A percentile compares a stretch with the other conserved stretches of the same genome.
Conservation (phyloP, 2,329 filamentous ascomycete genomes). For the Rhynchosporium secalis region DNA sequence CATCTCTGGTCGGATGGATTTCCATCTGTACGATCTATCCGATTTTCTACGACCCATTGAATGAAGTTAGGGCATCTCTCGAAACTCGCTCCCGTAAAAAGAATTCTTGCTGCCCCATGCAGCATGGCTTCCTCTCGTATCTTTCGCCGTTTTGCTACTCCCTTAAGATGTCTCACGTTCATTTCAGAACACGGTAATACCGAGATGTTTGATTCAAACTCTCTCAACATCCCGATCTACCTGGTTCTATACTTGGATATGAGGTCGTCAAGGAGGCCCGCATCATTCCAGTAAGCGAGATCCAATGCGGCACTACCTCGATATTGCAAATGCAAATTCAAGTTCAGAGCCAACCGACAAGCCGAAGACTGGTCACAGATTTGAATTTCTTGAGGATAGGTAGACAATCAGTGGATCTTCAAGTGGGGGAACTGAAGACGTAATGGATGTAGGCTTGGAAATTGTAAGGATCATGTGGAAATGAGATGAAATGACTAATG, state of each 20-base stretch:
- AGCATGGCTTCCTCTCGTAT: conserved; percentile 52
- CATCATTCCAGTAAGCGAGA: conserved; percentile 41
- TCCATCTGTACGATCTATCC: conserved; percentile 60
- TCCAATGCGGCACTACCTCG: conserved; percentile 44
- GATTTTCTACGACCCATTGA: conserved; percentile 54
- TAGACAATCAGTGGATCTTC: too few relatives aligned
- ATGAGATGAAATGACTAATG: not conserved
- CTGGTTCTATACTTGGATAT: conserved; percentile 51
- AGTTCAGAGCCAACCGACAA: conserved; percentile 28
- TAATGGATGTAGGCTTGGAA: too few relatives aligned
- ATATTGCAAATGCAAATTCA: conserved; percentile 37
- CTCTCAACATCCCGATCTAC: conserved; percentile 65
- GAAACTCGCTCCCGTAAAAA: conserved; percentile 54
- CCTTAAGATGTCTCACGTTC: conserved; percentile 65
- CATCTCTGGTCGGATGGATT: conserved; percentile 65
- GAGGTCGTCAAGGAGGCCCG: conserved; percentile 54
- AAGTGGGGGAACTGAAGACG: too few relatives aligned
- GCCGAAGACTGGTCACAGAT: conserved; percentile 25
- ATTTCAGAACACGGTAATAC: conserved; percentile 58
- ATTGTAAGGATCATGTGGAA: not conserved
- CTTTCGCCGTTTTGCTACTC: conserved; percentile 54
- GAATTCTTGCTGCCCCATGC: conserved; percentile 58
- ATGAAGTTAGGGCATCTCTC: conserved; percentile 54
- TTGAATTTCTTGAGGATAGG: conserved; percentile 34
- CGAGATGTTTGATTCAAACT: conserved; percentile 60